phyloP scores from a whole-genome alignment of 495 filamentous ascomycete species.

The Penicillium tannophilum region DNA sequence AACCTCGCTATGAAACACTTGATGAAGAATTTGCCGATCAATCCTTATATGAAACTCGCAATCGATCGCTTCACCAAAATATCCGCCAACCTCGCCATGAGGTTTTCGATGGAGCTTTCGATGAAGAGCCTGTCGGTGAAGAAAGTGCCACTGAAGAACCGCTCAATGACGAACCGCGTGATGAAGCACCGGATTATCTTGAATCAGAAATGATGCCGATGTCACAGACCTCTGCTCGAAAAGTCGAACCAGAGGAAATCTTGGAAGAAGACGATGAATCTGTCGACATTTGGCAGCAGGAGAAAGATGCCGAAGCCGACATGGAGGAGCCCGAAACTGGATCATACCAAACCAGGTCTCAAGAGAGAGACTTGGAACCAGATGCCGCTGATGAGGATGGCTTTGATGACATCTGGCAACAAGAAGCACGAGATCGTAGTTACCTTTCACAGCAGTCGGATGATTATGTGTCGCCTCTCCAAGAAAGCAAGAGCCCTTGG shows the following conservation, averaged over 20 bases:
- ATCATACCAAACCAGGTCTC: background rate
- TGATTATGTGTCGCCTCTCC: conserved; percentile 7
- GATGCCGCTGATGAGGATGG: conserved; percentile 34
- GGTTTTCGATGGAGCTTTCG: background rate
- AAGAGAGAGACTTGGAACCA: conserved; percentile 7
- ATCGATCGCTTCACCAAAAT: background rate
- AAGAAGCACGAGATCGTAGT: conserved; percentile 43
- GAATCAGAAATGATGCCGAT: background rate
- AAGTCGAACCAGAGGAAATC: background rate
- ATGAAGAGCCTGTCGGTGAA: conserved; percentile 7
- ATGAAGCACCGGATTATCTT: background rate
- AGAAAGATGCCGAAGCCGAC: background rate
- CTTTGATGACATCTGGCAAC: conserved; percentile 50
- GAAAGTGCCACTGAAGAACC: background rate
- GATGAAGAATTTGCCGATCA: background rate
- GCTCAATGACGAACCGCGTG: background rate
- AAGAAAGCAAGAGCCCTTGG: conserved; percentile 19
- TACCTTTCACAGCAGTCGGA: conserved; percentile 30
- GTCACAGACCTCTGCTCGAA: background rate
- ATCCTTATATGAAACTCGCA: background rate
- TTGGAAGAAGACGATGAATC: conserved; percentile 19
- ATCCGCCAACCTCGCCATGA: background rate
- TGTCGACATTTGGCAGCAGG: conserved; percentile 21
- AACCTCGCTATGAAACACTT: background rate
- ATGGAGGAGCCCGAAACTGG: conserved; percentile 3